A percentile compares a stretch with the other conserved stretches of the same genome.
These are phyloP conservation scores for Trichophyton benhamiae DNA, from an alignment of 2,329 filamentous ascomycete species.

Conservation along the genomic window DNA sequence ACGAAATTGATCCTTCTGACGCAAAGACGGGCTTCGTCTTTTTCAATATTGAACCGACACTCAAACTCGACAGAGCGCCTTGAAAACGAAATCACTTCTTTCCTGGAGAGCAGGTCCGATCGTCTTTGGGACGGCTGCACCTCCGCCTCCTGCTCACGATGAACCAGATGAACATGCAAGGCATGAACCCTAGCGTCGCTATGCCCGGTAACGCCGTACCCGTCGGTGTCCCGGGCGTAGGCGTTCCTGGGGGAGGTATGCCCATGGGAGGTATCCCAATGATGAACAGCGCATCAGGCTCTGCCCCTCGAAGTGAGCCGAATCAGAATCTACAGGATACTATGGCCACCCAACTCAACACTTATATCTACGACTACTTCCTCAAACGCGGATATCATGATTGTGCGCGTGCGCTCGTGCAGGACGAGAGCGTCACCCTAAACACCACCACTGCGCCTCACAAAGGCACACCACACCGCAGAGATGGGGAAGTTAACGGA, in stretches of 20 bases:
- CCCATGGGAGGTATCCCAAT: conserved; percentile 46
- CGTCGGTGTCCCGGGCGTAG: conserved; percentile 19
- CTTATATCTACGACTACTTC: conserved; percentile 63
- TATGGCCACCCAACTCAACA: conserved; percentile 42
- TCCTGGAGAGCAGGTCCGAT: conserved; percentile 11
- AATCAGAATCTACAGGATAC: conserved; percentile 26
- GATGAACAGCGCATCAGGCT: conserved; percentile 39
- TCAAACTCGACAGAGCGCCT: neutral
- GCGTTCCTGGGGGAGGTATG: conserved; percentile 35
- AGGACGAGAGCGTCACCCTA: conserved; percentile 48
- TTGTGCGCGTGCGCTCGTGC: conserved; percentile 62
- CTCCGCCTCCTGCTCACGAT: conserved; percentile 29
- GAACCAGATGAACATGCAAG: conserved; percentile 45
- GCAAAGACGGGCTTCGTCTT: neutral
- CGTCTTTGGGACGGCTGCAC: conserved; percentile 20
- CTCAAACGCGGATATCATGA: conserved; percentile 74
- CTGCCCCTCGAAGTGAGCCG: conserved; percentile 32
- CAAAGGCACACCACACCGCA: conserved; percentile 58
- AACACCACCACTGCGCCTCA: conserved; percentile 40
- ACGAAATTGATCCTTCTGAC: neutral
- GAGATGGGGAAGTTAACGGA: conserved; percentile 60
- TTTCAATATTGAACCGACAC: neutral
- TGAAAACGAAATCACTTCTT: neutral
- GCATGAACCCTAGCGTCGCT: conserved; percentile 43
- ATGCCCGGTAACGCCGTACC: conserved; percentile 46